Percentiles rank a stretch among this genome's conserved stretches.
phyloP scores from a whole-genome alignment of 768 basidiomycete genomes.

The Suillus weaverae region DNA sequence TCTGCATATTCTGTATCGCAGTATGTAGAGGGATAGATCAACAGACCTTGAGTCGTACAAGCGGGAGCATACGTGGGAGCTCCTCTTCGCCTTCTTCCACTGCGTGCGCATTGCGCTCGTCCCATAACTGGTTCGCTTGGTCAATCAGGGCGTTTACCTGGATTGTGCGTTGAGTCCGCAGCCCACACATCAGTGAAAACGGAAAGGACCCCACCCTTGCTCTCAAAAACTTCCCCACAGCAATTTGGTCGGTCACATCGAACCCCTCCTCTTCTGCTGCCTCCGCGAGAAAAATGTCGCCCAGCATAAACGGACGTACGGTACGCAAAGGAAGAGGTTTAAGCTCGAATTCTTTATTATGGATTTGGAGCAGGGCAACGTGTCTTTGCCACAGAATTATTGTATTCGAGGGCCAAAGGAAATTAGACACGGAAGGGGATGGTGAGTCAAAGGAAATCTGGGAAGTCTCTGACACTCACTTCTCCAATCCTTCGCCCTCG shows the following conservation, averaged over 20 bases:
- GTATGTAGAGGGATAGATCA: neutral
- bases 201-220: conserved; percentile 46
- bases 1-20: neutral
- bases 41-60: conserved; percentile 78
- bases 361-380: conserved; percentile 85
- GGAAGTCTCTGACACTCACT: conserved; percentile 47
- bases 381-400: conserved; percentile 52
- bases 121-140: conserved; percentile 75
- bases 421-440: neutral
- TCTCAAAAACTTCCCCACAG: conserved; percentile 80
- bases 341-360: conserved; percentile 84
- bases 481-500: conserved; percentile 89
- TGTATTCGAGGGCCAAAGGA: neutral
- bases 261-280: conserved; percentile 76
- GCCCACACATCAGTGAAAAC: neutral
- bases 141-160: conserved; percentile 81
- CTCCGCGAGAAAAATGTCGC: conserved; percentile 74
- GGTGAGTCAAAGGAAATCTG: neutral
- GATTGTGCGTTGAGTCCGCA: conserved; percentile 3
- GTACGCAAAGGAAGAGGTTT: conserved; percentile 86
- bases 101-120: conserved; percentile 67
- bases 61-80: conserved; percentile 74
- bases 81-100: conserved; percentile 61
- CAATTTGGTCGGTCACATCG: conserved; percentile 78
- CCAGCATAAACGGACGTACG: conserved; percentile 91